Evolutionary conservation across 805 yeast genomes (phyloP).

Genomic region (Henningerozyma blattae): DNA sequence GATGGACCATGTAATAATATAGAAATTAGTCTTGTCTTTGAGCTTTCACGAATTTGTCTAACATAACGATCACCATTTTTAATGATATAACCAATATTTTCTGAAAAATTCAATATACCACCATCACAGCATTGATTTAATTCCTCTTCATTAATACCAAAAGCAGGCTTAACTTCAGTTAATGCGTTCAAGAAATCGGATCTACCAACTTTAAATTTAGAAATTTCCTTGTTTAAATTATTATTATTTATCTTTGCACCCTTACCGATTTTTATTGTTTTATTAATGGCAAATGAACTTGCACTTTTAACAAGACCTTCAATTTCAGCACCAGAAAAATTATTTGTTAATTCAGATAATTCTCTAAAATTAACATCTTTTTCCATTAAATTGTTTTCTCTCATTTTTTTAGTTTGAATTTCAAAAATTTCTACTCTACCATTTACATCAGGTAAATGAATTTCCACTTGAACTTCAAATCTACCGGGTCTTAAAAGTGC

Average conservation of each 20-base stretch:
- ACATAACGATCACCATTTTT: slow-evolving; percentile 67
- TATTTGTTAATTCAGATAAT: slow-evolving; percentile 75
- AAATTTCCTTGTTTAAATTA: slow-evolving; percentile 50
- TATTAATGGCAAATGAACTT: slow-evolving; percentile 81
- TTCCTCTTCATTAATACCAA: slow-evolving; percentile 93
- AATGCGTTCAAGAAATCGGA: slow-evolving; percentile 76
- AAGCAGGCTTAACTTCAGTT: slow-evolving; percentile 85
- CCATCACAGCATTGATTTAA: slow-evolving; percentile 65
- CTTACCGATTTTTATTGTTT: slow-evolving; percentile 72
- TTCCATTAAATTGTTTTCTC: slow-evolving; percentile 68
- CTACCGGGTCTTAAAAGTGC: slow-evolving; percentile 96
- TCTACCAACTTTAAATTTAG: slow-evolving; percentile 63
- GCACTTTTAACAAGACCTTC: slow-evolving; percentile 95
- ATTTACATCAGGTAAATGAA: slow-evolving; percentile 83
- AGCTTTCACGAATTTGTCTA: slow-evolving; percentile 67
- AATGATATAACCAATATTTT: slow-evolving; percentile 54
- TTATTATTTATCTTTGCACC: slow-evolving; percentile 45
- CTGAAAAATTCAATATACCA: slow-evolving; percentile 73
- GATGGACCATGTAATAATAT: slow-evolving; percentile 82
- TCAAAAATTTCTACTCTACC: slow-evolving; percentile 86
- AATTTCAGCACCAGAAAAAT: slow-evolving; percentile 95
- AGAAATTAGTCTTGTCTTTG: slow-evolving; percentile 66
- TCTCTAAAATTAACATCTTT: slow-evolving; percentile 70
- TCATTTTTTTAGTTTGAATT: slow-evolving; percentile 88
- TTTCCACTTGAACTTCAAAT: slow-evolving; percentile 95